Conservation (phyloP, 805 yeast species). For the Kodamaea nitidulidarum region DNA sequence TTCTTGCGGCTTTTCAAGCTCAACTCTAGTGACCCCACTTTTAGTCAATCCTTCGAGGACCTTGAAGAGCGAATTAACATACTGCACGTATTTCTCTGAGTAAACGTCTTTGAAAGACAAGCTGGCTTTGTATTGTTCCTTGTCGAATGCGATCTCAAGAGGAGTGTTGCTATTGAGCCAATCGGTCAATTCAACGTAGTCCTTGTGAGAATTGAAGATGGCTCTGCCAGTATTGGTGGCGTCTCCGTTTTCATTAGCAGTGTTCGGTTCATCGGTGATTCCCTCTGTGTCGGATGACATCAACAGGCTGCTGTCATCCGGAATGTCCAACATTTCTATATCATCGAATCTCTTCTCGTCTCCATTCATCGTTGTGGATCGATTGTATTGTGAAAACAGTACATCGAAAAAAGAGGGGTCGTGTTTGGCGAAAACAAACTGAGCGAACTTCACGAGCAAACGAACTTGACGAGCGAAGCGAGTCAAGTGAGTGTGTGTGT, state of each 20-base stretch:
- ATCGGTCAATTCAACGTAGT: slow-evolving; percentile 42
- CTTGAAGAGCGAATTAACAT: slow-evolving; percentile 49
- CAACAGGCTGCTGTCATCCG: slow-evolving; percentile 26
- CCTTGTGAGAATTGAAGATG: slow-evolving; percentile 14
- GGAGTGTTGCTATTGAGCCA: slow-evolving; percentile 40
- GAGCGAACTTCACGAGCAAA: too few relatives aligned
- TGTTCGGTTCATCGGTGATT: slow-evolving; percentile 11
- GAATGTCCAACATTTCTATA: slow-evolving; percentile 43
- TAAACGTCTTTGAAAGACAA: slow-evolving; percentile 31
- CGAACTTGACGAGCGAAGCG: too few relatives aligned
- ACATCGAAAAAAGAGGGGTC: slow-evolving; percentile 1
- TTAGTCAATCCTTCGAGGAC: slow-evolving; percentile 40
- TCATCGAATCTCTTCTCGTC: slow-evolving; percentile 22
- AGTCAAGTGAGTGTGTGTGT: too few relatives aligned
- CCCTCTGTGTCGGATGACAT: slow-evolving; percentile 19
- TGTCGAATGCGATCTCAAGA: slow-evolving; percentile 38
- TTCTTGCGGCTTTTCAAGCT: slow-evolving; percentile 16
- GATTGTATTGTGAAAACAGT: not conserved
- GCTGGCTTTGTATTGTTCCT: slow-evolving; percentile 36
- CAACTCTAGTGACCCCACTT: slow-evolving; percentile 14
- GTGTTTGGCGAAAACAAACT: too few relatives aligned
- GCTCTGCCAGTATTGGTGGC: slow-evolving; percentile 1
- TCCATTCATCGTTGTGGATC: not conserved
- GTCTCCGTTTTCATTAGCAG: slow-evolving; percentile 2
- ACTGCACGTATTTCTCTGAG: slow-evolving; percentile 41